Conservation (phyloP, 352 stramenopile genomes). For the Pythium pyrilobum region DNA sequence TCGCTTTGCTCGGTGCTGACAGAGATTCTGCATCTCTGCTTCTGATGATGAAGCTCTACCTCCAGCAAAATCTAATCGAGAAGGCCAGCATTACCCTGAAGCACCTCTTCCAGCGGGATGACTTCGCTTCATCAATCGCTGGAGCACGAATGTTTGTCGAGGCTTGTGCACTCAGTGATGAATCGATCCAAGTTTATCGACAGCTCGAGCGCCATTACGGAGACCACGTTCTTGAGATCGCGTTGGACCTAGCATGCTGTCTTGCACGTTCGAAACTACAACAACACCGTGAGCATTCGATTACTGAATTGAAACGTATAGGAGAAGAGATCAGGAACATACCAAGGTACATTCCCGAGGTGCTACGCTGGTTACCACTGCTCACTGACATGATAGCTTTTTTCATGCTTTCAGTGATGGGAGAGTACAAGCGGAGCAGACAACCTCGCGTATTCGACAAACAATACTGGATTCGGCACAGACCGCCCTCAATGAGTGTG, state of each 20-base stretch:
- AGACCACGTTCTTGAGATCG: slow-evolving; percentile 46
- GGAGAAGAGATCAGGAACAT: slow-evolving; percentile 20
- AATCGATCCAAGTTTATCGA: slow-evolving; percentile 54
- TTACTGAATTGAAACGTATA: slow-evolving; percentile 39
- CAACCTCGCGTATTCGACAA: not conserved
- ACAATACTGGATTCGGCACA: no score
- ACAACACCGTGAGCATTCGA: slow-evolving; percentile 24
- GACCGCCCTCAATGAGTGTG: no score
- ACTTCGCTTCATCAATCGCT: slow-evolving; percentile 34
- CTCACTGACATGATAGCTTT: no score
- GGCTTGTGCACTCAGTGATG: slow-evolving; percentile 37
- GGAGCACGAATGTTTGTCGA: slow-evolving; percentile 43
- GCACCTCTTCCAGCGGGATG: slow-evolving; percentile 52
- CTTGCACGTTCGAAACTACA: slow-evolving; percentile 31
- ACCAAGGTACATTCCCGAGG: not conserved
- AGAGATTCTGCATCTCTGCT: slow-evolving; percentile 27
- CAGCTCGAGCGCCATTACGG: slow-evolving; percentile 58
- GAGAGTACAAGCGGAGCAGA: no score
- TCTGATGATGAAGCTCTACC: slow-evolving; percentile 55
- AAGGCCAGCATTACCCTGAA: slow-evolving; percentile 40
- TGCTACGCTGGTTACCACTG: no score
- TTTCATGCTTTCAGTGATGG: no score
- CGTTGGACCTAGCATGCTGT: slow-evolving; percentile 57
- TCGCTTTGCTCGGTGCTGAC: slow-evolving; percentile 15
- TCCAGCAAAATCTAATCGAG: slow-evolving; percentile 35